Evolutionary conservation across 441 rosid species (phyloP), one percentile per base, ranked within the genome.

Genomic region (Syzygium syzygioides): DNA sequence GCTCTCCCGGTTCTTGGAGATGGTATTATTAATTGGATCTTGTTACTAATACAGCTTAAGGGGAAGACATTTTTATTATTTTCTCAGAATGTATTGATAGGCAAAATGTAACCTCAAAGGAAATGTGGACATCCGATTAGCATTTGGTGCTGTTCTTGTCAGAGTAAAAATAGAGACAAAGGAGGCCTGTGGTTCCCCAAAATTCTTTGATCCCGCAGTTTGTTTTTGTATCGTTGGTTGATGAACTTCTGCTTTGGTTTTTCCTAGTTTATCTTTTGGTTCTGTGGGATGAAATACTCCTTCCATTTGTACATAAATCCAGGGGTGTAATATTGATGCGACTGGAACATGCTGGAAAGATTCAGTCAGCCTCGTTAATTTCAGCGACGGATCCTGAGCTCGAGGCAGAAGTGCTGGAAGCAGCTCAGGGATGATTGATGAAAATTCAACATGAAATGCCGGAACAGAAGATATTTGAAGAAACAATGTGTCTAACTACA

Each of bases 271-370:
- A 25, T 83, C 26, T 55, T 45, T 86, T 57, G 37, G 30, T 86
- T 60, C 83, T 4, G 68, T 85, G 57, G 30, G 54, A 56, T 71
- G 28, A 48, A 85, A 55, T 50, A 55, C 86, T 37, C 48, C 53
- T 59, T 26, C 26, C 30, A 45, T 30, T 37, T 54, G 76, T 91
- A 12, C 56, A 66, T 17, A 86, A 62, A 86, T 45, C 28, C 93
- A 98, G 99, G 91, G 99, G 99, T 20, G 99, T 98, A 87, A 96
- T 97, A 89, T 92, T 98, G 90, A 97, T 97, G 99, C 93, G 98
- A 89, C 92, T 98, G 85, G 99, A 98, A 91, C 91, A 95, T 66
- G 95, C 96, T 1, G 99, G 99, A 45, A 97, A 96, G 95, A 98
- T 97, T 89, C 98, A 98, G 89, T 95, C 99, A 1, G 98, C 98